Percentiles rank a stretch among this genome's conserved stretches.
These are phyloP conservation scores for Luvunga scandens DNA, from an alignment of 345 rosid genomes.

Conservation along the genomic window DNA sequence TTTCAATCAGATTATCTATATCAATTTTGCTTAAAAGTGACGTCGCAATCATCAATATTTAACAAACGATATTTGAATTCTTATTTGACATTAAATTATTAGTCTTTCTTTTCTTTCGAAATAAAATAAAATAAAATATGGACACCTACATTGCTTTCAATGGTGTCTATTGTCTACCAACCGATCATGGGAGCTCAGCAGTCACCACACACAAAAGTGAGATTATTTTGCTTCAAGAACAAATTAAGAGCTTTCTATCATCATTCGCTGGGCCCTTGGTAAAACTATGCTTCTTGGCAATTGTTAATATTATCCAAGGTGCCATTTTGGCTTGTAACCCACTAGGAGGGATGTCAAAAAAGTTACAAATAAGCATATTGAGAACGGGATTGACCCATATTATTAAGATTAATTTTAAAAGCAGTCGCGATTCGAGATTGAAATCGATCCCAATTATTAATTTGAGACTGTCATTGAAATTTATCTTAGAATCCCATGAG, in stretches of 20 bases:
- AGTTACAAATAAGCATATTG: too few relatives aligned
- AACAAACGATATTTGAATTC: neutral
- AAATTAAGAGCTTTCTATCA: neutral
- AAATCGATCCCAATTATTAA: too few relatives aligned
- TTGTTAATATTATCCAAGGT: too few relatives aligned
- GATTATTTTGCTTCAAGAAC: neutral
- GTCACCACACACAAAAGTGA: neutral
- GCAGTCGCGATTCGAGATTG: too few relatives aligned
- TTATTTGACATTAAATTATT: neutral
- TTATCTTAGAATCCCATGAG: too few relatives aligned
- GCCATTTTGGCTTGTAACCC: too few relatives aligned
- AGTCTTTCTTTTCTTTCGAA: too few relatives aligned
- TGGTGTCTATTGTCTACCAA: neutral
- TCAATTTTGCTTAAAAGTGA: neutral
- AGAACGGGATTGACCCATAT: too few relatives aligned
- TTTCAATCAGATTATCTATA: too few relatives aligned
- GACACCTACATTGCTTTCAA: slow-evolving; percentile 6
- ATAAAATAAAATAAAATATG: neutral
- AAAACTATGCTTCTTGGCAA: neutral
- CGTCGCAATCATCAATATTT: neutral
- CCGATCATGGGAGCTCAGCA: neutral
- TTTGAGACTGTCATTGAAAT: too few relatives aligned
- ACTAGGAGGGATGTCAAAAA: too few relatives aligned
- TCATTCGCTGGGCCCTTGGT: neutral
- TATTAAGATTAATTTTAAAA: too few relatives aligned